A percentile compares a stretch with the other conserved stretches of the same genome.
Conservation (phyloP, 2,329 filamentous ascomycete genomes). For the Fusarium phyllophilum region DNA sequence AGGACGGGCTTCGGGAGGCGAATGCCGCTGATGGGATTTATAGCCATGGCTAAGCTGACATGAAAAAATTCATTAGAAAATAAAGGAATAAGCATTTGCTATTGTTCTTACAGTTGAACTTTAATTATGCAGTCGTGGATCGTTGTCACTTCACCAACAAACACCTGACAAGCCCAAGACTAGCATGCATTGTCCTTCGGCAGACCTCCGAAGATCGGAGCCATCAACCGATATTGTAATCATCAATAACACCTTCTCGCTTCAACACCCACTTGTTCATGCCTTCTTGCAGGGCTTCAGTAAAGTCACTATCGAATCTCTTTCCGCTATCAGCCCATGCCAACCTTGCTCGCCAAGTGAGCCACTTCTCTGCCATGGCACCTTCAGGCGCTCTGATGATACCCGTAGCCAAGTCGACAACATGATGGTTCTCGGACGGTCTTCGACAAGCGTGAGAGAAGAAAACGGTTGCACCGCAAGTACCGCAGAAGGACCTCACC, state of each 20-base stretch:
- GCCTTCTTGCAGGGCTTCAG: constrained; percentile 50
- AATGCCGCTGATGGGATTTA: constrained; percentile 6
- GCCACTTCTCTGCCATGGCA: constrained; percentile 56
- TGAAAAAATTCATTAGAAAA: not conserved
- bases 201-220: constrained; percentile 29
- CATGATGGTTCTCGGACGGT: constrained; percentile 44
- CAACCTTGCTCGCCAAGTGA: constrained; percentile 56
- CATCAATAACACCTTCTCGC: constrained; percentile 48
- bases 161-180: not conserved
- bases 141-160: constrained; percentile 1
- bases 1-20: constrained; percentile 16
- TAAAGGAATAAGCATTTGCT: not conserved
- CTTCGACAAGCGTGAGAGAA: constrained; percentile 44
- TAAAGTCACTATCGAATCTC: constrained; percentile 51
- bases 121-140: not conserved
- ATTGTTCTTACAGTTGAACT: too few relatives aligned
- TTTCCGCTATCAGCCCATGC: constrained; percentile 49
- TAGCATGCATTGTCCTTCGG: constrained; percentile 22
- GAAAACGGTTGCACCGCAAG: constrained; percentile 59
- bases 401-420: constrained; percentile 57
- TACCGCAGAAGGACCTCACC: constrained; percentile 57
- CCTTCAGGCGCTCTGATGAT: constrained; percentile 58
- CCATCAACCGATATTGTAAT: constrained; percentile 43
- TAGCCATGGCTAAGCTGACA: not conserved
- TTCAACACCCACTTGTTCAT: constrained; percentile 51